Evolutionary conservation across 2,329 filamentous ascomycete genomes (phyloP).

Genomic region (Thielaviopsis ethacetica): DNA sequence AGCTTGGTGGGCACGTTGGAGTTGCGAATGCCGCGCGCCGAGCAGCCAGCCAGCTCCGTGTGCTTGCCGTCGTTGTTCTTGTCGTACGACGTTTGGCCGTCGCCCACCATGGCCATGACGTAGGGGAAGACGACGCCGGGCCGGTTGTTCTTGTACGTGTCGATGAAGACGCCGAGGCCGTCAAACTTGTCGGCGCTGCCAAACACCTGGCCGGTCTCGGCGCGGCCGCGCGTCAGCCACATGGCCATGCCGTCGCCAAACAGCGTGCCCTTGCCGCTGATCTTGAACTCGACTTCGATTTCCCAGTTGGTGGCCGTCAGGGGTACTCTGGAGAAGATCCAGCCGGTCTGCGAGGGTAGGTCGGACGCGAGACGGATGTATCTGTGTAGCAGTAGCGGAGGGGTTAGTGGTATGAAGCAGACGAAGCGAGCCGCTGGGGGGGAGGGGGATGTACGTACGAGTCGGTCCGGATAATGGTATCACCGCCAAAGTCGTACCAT

Average conservation of each 20-base stretch:
- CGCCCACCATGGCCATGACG: constrained; percentile 95
- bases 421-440: background rate
- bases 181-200: constrained; percentile 80
- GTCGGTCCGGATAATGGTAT: constrained; percentile 66
- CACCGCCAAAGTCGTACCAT: constrained; percentile 98
- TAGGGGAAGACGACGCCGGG: constrained; percentile 92
- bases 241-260: constrained; percentile 95
- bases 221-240: constrained; percentile 94
- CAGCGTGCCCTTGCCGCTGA: constrained; percentile 74
- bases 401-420: background rate
- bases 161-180: constrained; percentile 86
- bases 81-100: constrained; percentile 78
- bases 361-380: constrained; percentile 90
- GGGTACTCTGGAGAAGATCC: constrained; percentile 85
- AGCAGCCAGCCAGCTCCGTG: constrained; percentile 87
- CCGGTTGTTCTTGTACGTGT: constrained; percentile 99
- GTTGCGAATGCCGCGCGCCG: constrained; percentile 77
- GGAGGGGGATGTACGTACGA: constrained; percentile 27
- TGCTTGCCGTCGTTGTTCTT: constrained; percentile 88
- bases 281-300: constrained; percentile 89
- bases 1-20: constrained; percentile 67
- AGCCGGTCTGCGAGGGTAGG: constrained; percentile 77
- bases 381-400: constrained; percentile 25
- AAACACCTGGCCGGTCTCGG: constrained; percentile 66
- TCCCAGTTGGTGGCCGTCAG: constrained; percentile 98